Conservation (phyloP, 176 grass and related monocot genomes). For the barley (Hordeum vulgare) region DNA sequence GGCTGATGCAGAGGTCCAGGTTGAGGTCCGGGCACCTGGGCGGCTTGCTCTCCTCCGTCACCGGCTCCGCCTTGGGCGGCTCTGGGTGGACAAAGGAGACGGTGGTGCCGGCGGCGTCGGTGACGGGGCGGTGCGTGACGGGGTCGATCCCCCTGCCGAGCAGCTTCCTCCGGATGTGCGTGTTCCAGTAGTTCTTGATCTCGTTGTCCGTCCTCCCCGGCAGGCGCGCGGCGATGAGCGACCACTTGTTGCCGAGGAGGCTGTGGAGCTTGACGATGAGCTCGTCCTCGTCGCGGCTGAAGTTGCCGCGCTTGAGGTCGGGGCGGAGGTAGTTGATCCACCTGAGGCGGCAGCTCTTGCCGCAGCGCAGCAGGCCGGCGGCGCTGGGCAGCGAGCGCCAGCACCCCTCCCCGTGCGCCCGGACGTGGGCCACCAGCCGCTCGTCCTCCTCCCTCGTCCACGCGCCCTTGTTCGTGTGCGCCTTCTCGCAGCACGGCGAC, state of each 20-base stretch:
- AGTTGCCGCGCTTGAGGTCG: constrained; percentile 99
- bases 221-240: constrained; percentile 66
- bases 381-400: constrained; percentile 82
- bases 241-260: constrained; percentile 94
- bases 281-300: constrained; percentile 73
- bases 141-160: constrained; percentile 63
- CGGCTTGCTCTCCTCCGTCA: neutral
- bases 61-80: neutral
- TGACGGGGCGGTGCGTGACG: constrained; percentile 61
- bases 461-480: constrained; percentile 87
- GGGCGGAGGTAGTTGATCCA: constrained; percentile 99
- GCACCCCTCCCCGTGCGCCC: constrained; percentile 60
- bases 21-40: constrained; percentile 78
- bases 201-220: constrained; percentile 93
- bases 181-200: constrained; percentile 99
- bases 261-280: constrained; percentile 87
- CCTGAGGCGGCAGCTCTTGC: constrained; percentile 98
- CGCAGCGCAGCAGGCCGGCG: constrained; percentile 71
- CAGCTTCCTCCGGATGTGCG: constrained; percentile 75
- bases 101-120: neutral
- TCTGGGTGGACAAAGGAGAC: constrained; percentile 37
- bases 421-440: constrained; percentile 59
- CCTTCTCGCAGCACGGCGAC: constrained; percentile 95
- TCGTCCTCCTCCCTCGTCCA: constrained; percentile 96
- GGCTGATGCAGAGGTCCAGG: constrained; percentile 92